These are phyloP conservation scores for Extremus antarcticus DNA, from an alignment of 495 filamentous ascomycete genomes.

Conservation along the genomic window DNA sequence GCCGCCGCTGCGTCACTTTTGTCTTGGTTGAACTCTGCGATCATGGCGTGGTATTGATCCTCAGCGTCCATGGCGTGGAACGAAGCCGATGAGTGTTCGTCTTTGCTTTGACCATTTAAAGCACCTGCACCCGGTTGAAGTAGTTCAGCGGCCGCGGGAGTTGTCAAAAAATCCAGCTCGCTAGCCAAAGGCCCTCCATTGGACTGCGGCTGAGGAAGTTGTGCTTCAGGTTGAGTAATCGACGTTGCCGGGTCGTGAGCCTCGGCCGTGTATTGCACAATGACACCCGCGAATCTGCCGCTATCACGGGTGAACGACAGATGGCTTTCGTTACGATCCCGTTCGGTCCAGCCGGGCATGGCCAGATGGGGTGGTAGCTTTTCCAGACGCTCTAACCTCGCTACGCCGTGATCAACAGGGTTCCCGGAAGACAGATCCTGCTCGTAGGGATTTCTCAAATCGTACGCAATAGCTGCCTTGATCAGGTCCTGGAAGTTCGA, in stretches of 20 bases:
- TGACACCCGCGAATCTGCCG: neutral
- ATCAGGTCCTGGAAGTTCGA: conserved; percentile 2
- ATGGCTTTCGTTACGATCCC: neutral
- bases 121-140: too few relatives aligned
- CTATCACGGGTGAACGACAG: neutral
- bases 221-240: too few relatives aligned
- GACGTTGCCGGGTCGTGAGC: neutral
- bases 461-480: conserved; percentile 14
- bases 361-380: neutral
- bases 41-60: neutral
- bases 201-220: too few relatives aligned
- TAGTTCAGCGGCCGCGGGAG: too few relatives aligned
- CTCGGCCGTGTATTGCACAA: neutral
- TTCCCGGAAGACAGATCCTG: neutral
- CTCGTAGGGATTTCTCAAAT: neutral
- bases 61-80: neutral
- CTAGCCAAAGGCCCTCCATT: too few relatives aligned
- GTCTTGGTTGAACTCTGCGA: neutral
- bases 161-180: too few relatives aligned
- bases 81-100: neutral
- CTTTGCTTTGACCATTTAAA: neutral
- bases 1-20: neutral
- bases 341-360: neutral
- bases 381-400: neutral
- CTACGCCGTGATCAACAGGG: neutral